phyloP scores from a whole-genome alignment of 805 yeast genomes.

The Brettanomyces sp. region DNA sequence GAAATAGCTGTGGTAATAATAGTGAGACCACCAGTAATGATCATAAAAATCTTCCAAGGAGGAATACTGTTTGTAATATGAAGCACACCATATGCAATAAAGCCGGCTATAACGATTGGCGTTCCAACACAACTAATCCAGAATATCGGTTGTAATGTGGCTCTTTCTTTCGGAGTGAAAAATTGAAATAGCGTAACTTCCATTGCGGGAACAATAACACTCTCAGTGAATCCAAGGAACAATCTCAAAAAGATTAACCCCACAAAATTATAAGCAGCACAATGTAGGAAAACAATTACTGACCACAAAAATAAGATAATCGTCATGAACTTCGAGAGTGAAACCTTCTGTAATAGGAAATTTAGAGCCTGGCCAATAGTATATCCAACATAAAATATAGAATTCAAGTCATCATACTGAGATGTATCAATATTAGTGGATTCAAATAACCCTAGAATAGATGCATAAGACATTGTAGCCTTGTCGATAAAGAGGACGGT shows the following conservation, averaged over 20 bases:
- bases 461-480: conserved; percentile 31
- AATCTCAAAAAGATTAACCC: conserved; percentile 41
- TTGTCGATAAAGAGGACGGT: conserved; percentile 31
- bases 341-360: conserved; percentile 33
- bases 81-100: conserved; percentile 29
- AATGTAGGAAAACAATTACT: conserved; percentile 34
- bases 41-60: conserved; percentile 45
- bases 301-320: conserved; percentile 35
- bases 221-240: conserved; percentile 42
- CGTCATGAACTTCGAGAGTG: conserved; percentile 31
- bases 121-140: conserved; percentile 40
- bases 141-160: conserved; percentile 44
- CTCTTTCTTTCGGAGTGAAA: conserved; percentile 34
- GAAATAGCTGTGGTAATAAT: conserved; percentile 28
- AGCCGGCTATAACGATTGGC: conserved; percentile 31
- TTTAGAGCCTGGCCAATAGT: conserved; percentile 36
- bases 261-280: conserved; percentile 33
- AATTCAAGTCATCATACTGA: conserved; percentile 38
- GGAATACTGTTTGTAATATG: conserved; percentile 20
- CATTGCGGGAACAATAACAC: conserved; percentile 34
- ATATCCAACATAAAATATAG: conserved; percentile 46
- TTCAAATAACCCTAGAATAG: conserved; percentile 34
- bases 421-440: conserved; percentile 35
- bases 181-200: conserved; percentile 42
- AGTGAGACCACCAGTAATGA: conserved; percentile 49